Base-by-base conservation (phyloP, 441 rosid genomes). In the Pelargonium citronellum region DNA sequence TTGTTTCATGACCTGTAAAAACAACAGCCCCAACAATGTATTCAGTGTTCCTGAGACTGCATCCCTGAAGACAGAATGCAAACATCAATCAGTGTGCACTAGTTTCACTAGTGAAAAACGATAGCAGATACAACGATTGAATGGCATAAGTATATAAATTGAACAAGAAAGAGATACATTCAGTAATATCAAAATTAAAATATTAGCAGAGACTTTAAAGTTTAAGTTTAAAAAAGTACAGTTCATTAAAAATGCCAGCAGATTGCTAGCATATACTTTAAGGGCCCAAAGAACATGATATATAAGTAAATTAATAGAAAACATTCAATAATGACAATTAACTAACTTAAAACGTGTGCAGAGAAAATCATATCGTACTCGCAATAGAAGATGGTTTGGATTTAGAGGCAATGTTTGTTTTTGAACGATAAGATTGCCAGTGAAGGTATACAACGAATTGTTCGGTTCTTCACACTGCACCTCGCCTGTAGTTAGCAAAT, bases 381-480 rank as follows among this genome's bases (percentile, higher is more conserved):
- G 84, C 77, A 96, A 80, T 63, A 93, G 84, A 81, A 96, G 80
- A 81, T 96, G 99, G 81, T 92, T 92, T 46, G 99, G 99, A 78
- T 87, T 80, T 84, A 96, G 91, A 66, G 99, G 95, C 68, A 92
- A 78, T 0, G 92, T 91, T 82, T 93, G 98, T 77, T 91, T 90
- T 74, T 91, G 87, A 53, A 87, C 73, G 43, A 93, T 74, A 79
- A 93, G 98, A 84, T 96, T 96, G 75, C 99, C 99, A 12, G 96
- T 93, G 84, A 90, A 96, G 70, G 98, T 93, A 85, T 96, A 91
- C 75, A 96, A 80, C 7, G 97, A 93, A 82, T 96, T 96, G 77
- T 93, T 96, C 1, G 99, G 99, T 75, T 96, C 96, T 86, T 96
- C 99, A 71, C 98, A 96, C 82, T 91, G 96, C 82, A 96, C 84